Conservation (phyloP, 306 rosid species). For the Castanea mollissima region DNA sequence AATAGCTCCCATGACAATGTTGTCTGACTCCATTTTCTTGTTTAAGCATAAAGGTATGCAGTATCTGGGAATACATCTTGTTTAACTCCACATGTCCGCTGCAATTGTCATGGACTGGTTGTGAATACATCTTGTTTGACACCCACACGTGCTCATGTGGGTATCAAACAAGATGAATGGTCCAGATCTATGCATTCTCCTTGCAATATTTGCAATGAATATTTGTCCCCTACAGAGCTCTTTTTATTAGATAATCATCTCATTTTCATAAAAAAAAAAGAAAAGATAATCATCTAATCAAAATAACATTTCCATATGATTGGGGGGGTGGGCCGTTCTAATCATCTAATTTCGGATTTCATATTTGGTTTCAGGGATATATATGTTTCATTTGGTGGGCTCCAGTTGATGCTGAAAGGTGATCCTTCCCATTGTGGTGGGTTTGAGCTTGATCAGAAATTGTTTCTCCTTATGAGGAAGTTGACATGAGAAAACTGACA, state of each 20-base stretch:
- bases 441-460: conserved; percentile 56
- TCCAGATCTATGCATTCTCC: background rate
- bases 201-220: background rate
- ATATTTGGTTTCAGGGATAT: conserved; percentile 57
- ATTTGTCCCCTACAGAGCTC: background rate
- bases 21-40: background rate
- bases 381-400: conserved; percentile 83
- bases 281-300: background rate
- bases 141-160: background rate
- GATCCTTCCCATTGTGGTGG: conserved; percentile 56
- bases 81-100: background rate
- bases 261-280: background rate
- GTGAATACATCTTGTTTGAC: background rate
- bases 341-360: background rate
- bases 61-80: background rate
- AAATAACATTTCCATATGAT: too few species aligned
- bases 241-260: too few species aligned
- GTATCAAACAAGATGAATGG: background rate
- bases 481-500: conserved; percentile 17
- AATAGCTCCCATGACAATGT: too few species aligned
- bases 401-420: conserved; percentile 76
- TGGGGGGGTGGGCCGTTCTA: too few species aligned
- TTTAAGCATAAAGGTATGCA: background rate
- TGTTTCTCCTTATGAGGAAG: conserved; percentile 77
- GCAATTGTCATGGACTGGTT: background rate